Percentiles rank a stretch among this genome's conserved stretches.
Evolutionary conservation across 768 basidiomycete species (phyloP).

Genomic region (Stropharia rugosoannulata): DNA sequence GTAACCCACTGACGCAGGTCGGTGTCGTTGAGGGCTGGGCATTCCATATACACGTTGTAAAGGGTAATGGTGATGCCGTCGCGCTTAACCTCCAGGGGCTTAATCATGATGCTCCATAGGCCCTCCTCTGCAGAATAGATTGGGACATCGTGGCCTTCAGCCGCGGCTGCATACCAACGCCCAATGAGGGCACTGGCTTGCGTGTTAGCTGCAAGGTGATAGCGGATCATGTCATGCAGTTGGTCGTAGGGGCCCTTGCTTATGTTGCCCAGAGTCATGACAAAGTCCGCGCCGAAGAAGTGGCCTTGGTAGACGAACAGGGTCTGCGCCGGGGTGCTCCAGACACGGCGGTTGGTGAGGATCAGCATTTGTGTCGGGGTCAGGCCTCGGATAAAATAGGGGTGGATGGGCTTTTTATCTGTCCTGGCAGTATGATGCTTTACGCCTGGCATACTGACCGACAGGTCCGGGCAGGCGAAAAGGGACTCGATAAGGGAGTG

Average conservation of each 20-base stretch:
- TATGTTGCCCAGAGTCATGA: background rate
- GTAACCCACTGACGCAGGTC: background rate
- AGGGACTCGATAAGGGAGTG: background rate
- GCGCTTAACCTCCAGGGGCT: background rate
- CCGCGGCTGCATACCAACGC: background rate
- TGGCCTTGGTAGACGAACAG: background rate
- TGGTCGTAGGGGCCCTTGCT: background rate
- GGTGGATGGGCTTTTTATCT: background rate
- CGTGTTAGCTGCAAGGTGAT: background rate
- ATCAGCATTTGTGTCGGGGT: background rate
- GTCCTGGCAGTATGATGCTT: background rate
- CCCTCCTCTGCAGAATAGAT: background rate
- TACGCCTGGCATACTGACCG: background rate
- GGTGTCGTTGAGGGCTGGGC: background rate
- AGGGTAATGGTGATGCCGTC: background rate
- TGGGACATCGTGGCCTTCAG: background rate
- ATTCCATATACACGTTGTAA: background rate
- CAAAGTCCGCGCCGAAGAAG: background rate
- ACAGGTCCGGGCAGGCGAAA: background rate
- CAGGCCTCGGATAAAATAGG: background rate
- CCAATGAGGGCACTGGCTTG: no score
- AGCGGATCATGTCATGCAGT: background rate
- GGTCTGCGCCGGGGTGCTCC: background rate
- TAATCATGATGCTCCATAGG: background rate
- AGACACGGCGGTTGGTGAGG: background rate